A percentile compares a stretch with the other conserved stretches of the same genome.
These are phyloP conservation scores for Neolecta irregularis DNA, from an alignment of 1,139 yeast species.

Conservation along the genomic window DNA sequence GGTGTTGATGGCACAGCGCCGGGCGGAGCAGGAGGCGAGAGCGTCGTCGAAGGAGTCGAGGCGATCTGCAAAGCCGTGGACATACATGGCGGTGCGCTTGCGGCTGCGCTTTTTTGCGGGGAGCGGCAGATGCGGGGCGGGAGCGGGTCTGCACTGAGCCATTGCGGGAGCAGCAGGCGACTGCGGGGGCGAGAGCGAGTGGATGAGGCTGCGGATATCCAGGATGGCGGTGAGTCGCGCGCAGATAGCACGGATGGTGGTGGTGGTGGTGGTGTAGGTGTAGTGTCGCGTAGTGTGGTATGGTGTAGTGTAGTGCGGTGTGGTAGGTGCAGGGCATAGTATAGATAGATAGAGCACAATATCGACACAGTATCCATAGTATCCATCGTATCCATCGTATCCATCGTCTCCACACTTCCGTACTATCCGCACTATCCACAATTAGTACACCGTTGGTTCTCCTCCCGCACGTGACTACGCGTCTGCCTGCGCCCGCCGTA, in stretches of 20 bases:
- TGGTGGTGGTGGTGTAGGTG: too few relatives aligned
- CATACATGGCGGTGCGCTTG: not conserved
- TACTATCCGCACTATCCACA: too few relatives aligned
- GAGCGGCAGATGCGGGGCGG: not conserved
- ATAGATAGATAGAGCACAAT: too few relatives aligned
- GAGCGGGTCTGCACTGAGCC: constrained; percentile 3
- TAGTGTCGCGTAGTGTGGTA: too few relatives aligned
- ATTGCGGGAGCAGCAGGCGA: constrained; percentile 4
- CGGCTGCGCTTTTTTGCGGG: constrained; percentile 1
- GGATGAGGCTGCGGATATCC: constrained; percentile 1
- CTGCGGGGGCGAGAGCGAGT: constrained; percentile 6
- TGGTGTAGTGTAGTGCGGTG: too few relatives aligned
- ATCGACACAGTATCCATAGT: too few relatives aligned
- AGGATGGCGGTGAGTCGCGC: constrained; percentile 1
- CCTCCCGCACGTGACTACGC: too few relatives aligned
- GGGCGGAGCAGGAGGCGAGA: not conserved
- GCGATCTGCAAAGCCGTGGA: not conserved
- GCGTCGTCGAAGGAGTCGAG: not conserved
- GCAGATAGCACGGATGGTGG: not conserved
- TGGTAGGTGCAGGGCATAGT: too few relatives aligned
- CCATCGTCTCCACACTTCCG: too few relatives aligned
- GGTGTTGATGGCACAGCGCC: constrained; percentile 6
- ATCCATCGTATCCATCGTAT: too few relatives aligned
- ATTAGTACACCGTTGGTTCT: too few relatives aligned
- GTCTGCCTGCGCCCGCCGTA: too few relatives aligned